These are phyloP conservation scores for Trametes elegans DNA, from an alignment of 768 basidiomycete genomes.

Conservation along the genomic window DNA sequence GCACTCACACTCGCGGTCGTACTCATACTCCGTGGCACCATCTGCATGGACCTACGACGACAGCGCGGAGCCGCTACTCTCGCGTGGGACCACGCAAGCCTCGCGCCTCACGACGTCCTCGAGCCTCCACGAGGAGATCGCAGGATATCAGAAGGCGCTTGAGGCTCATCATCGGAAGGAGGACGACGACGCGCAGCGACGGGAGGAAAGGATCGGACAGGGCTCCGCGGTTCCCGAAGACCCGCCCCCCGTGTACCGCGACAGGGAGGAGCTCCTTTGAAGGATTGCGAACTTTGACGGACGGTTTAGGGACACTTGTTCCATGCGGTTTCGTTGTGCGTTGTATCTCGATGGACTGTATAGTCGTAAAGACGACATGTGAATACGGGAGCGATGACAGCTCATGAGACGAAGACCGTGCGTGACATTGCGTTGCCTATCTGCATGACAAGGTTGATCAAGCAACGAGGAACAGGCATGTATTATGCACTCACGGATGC, in stretches of 20 bases:
- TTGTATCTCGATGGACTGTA: not conserved
- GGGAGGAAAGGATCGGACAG: not conserved
- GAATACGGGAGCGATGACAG: not conserved
- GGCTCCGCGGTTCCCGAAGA: conserved; percentile 17
- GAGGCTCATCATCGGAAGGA: conserved; percentile 27
- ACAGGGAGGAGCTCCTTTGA: conserved; percentile 4
- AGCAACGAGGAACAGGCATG: not conserved
- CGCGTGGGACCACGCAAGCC: conserved; percentile 16
- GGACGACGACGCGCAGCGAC: conserved; percentile 6
- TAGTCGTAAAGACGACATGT: not conserved
- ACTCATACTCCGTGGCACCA: conserved; percentile 5
- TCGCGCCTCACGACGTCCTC: conserved; percentile 12
- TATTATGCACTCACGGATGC: not conserved
- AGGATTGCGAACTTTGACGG: not conserved
- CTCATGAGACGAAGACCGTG: not conserved
- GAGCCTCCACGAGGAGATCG: conserved; percentile 20
- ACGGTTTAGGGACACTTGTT: not conserved
- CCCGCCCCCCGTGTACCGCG: conserved; percentile 23
- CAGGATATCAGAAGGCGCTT: conserved; percentile 25
- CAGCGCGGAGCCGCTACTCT: conserved; percentile 9
- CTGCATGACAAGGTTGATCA: not conserved
- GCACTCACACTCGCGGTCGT: not conserved
- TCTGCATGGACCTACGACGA: conserved; percentile 18
- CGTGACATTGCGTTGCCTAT: not conserved
- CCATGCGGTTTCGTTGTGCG: not conserved